Evolutionary conservation across 768 basidiomycete species (phyloP), one percentile per base, ranked within the genome.

Genomic region (Lactarius evosmus): DNA sequence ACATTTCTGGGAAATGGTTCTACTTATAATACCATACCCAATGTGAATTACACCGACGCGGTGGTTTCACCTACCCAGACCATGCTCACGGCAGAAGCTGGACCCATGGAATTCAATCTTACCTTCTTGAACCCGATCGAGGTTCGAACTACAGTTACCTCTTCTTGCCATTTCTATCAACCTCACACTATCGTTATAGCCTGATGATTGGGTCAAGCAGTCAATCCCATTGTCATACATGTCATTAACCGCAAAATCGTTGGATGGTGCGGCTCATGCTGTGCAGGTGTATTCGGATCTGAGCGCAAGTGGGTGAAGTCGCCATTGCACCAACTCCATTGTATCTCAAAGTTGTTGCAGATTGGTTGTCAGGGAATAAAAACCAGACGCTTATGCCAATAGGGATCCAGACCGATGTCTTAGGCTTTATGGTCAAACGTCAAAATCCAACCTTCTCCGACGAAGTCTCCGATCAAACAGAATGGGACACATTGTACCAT

Each of bases 171-270:
- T 22, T 17, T 0, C 19, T 19, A 12, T n/a, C 16, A 4, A 46
- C 33, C 36, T 19, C 41, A 19, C 11, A 49, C 32, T 36, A 40
- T 36, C 34, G 36, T 30, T 1, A n/a, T 19, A 77, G 75, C 75
- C 77, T 0, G 67, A 69, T 11, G 74, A 79, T 66, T 72, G 74
- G 59, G 73, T 76, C 52, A 70, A 69, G 25, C 76, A 77, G 58
- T 78, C 78, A 1, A 56, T 78, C 3, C 77, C 78, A 8, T 78
- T 78, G 66, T 74, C 77, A 14, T 79, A 78, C 58, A 50, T 78
- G 14, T 66, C 72, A 8, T 59, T 79, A 9, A 67, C 70, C 9
- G 75, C 72, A 6, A 55, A 29, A 4, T 69, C 77, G 0, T 65
- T 67, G 17, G 77, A 79, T 56, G 75, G 73, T 12, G 62, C 63